Base-by-base conservation (phyloP, 139 green algal genomes). In the Cymbomonas tetramitiformis region DNA sequence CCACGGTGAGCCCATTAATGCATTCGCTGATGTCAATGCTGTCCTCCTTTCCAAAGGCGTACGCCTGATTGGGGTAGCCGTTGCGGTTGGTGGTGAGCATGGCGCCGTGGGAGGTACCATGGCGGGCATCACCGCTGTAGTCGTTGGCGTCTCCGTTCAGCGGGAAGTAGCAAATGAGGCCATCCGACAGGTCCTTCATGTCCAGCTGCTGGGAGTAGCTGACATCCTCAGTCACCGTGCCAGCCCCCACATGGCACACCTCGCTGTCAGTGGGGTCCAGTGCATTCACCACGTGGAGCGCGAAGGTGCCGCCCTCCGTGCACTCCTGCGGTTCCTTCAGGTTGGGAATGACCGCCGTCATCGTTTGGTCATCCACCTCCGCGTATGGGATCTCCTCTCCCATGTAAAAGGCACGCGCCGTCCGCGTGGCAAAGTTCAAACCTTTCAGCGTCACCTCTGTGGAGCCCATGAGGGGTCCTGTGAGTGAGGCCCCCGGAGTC, bases 101-200 rank as follows among this genome's bases (percentile, higher is more conserved):
- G 2, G 48, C 59, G 38, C 50, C 49, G 23, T 33, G 15, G 38
- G 34, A 30, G 12, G 40, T 7, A 18, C 29, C 59, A 34, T 67
- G 24, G 21, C 33, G 32, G 18, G 38, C 59, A 29, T 53, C 30
- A 8, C 59, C 59, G n/a, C 19, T 47, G 8, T 28, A 39, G 38
- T 67, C 59, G 9, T 32, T 61, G 21, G 34, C 19, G 50, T 48
- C 55, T 24, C 49, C 48, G 32, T 43, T 21, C 19, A 67, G 29
- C 5, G 59, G 59, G 50, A 51, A 62, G 48, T 50, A 61, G 46
- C 41, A 56, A 34, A 19, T 49, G 38, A 67, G 33, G 34, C 59
- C 59, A 26, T 24, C 23, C 47, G 50, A 39, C n/a, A 61, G 18
- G 38, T 67, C 59, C 25, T 55, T 32, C 23, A 67, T 29, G 3